Evolutionary conservation across 2,329 filamentous ascomycete species (phyloP).

Genomic region (Drechslerella stenobrocha): DNA sequence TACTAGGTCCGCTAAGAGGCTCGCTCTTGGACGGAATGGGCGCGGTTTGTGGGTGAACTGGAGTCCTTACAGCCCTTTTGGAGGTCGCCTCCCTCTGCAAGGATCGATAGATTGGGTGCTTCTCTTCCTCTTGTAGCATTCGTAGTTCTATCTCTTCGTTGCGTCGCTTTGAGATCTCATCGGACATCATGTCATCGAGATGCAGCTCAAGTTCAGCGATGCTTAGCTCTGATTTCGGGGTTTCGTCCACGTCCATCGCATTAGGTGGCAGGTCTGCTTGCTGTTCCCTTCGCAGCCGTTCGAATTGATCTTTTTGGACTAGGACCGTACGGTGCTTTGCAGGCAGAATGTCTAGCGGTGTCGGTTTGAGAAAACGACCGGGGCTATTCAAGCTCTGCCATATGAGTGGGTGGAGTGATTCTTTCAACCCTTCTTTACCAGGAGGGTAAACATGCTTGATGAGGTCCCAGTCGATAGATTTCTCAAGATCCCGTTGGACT

Average conservation of each 20-base stretch:
- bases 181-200: constrained; percentile 12
- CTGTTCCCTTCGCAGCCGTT: not conserved
- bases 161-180: constrained; percentile 16
- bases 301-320: constrained; percentile 29
- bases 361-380: constrained; percentile 20
- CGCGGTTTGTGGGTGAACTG: not conserved
- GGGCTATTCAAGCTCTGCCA: constrained; percentile 18
- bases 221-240: constrained; percentile 15
- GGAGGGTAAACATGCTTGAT: constrained; percentile 10
- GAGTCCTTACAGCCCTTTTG: not conserved
- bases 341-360: constrained; percentile 19
- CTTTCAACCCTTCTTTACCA: constrained; percentile 7
- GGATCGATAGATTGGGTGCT: constrained; percentile 21
- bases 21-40: not conserved
- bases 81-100: constrained; percentile 10
- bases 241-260: constrained; percentile 14
- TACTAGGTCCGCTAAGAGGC: too few species aligned
- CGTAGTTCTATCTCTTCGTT: constrained; percentile 20
- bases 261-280: constrained; percentile 1
- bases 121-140: constrained; percentile 30
- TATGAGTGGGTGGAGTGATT: constrained; percentile 5
- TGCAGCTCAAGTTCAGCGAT: constrained; percentile 19
- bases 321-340: constrained; percentile 19
- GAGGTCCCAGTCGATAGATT: constrained; percentile 24
- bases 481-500: constrained; percentile 17